These are phyloP conservation scores for Cladophialophora chaetospira DNA, from an alignment of 2,329 filamentous ascomycete genomes.

Conservation along the genomic window DNA sequence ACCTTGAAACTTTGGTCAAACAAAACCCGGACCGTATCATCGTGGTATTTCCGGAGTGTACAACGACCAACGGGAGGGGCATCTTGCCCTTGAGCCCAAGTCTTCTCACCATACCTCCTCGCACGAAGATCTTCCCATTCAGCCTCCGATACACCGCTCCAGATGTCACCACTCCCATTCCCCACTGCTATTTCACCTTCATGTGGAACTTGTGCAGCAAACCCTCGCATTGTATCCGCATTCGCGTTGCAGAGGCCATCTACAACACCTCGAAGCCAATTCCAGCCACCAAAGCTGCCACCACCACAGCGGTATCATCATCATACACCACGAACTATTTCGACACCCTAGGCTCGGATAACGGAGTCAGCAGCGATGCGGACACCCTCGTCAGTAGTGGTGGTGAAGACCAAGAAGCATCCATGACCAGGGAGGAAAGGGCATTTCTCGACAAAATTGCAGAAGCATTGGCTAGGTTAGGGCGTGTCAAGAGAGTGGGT, in stretches of 20 bases:
- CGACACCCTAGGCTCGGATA: slow-evolving; percentile 46
- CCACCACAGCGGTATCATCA: slow-evolving; percentile 33
- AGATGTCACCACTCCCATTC: slow-evolving; percentile 88
- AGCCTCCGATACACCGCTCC: slow-evolving; percentile 85
- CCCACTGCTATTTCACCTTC: slow-evolving; percentile 70
- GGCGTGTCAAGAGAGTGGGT: slow-evolving; percentile 84
- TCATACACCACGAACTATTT: slow-evolving; percentile 51
- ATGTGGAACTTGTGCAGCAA: slow-evolving; percentile 83
- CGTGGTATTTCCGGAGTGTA: slow-evolving; percentile 90
- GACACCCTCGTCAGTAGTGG: slow-evolving; percentile 34
- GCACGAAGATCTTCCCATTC: slow-evolving; percentile 82
- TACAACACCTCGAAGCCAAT: slow-evolving; percentile 27
- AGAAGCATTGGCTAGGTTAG: slow-evolving; percentile 82
- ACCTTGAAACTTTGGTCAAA: slow-evolving; percentile 63
- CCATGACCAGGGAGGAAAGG: slow-evolving; percentile 60
- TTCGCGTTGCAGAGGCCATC: slow-evolving; percentile 81
- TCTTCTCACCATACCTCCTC: slow-evolving; percentile 66
- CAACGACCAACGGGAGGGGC: slow-evolving; percentile 88
- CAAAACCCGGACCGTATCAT: slow-evolving; percentile 74
- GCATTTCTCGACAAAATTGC: slow-evolving; percentile 74
- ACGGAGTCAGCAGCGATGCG: slow-evolving; percentile 34
- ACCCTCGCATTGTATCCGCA: slow-evolving; percentile 85
- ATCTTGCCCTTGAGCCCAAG: slow-evolving; percentile 82
- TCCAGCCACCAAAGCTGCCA: not conserved
- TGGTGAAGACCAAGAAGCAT: slow-evolving; percentile 36